Percentiles rank a stretch among this genome's conserved stretches.
Conservation (phyloP, 2,329 filamentous ascomycete genomes). For the Fusarium abutilonis region DNA sequence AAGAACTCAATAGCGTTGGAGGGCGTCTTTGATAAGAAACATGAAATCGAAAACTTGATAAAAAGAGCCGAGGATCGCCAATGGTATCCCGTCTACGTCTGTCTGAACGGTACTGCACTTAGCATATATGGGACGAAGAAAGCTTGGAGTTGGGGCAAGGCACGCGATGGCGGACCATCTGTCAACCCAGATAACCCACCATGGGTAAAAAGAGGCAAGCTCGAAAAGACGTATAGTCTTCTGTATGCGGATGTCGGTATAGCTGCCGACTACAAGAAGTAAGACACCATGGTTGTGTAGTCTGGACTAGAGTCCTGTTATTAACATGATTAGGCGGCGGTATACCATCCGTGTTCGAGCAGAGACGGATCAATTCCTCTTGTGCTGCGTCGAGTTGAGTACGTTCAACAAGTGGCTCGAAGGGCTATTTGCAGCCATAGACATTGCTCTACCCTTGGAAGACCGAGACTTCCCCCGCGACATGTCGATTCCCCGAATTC, state of each 20-base stretch:
- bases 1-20: constrained; percentile 65
- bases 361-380: constrained; percentile 77
- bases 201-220: constrained; percentile 62
- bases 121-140: constrained; percentile 72
- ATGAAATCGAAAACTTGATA: constrained; percentile 72
- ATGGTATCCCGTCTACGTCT: constrained; percentile 71
- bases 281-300: constrained; percentile 46
- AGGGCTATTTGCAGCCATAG: constrained; percentile 75
- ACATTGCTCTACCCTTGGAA: constrained; percentile 75
- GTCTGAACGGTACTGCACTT: constrained; percentile 74
- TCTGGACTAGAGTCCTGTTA: not conserved
- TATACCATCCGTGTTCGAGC: constrained; percentile 77
- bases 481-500: constrained; percentile 68
- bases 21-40: constrained; percentile 69
- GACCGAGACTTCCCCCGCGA: constrained; percentile 72
- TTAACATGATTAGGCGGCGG: constrained; percentile 56
- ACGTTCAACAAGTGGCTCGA: constrained; percentile 76
- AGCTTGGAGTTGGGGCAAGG: constrained; percentile 61
- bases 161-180: constrained; percentile 59
- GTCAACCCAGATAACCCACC: constrained; percentile 61
- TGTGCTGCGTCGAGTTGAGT: constrained; percentile 72
- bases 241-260: constrained; percentile 80
- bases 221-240: constrained; percentile 75
- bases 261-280: constrained; percentile 77
- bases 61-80: constrained; percentile 69